phyloP scores from a whole-genome alignment of 768 basidiomycete genomes.

The Lactarius vividus region DNA sequence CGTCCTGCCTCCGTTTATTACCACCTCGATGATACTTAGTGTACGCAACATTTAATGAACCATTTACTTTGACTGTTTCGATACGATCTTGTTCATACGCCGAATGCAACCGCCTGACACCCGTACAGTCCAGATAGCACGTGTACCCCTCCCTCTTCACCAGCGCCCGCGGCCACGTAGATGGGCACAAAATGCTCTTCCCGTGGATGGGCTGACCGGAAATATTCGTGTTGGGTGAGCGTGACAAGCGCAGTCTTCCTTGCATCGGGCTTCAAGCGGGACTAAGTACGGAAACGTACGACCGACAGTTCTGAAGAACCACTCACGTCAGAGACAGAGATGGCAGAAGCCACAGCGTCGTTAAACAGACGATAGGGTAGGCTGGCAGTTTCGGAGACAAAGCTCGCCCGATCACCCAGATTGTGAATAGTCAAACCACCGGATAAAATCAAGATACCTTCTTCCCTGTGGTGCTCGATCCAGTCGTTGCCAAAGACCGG shows the following conservation, averaged over 20 bases:
- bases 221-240: conserved; percentile 57
- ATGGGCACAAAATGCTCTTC: conserved; percentile 82
- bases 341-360: conserved; percentile 55
- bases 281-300: background rate
- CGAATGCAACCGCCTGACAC: conserved; percentile 65
- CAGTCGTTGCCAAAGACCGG: background rate
- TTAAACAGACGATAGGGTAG: conserved; percentile 55
- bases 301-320: background rate
- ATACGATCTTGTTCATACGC: conserved; percentile 36
- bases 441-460: conserved; percentile 65
- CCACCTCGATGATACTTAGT: conserved; percentile 20
- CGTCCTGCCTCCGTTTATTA: conserved; percentile 11
- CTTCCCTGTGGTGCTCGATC: conserved; percentile 42
- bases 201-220: conserved; percentile 67
- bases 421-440: conserved; percentile 73
- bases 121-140: conserved; percentile 56
- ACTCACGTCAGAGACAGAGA: conserved; percentile 50
- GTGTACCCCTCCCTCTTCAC: conserved; percentile 50
- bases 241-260: conserved; percentile 55
- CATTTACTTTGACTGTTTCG: conserved; percentile 15
- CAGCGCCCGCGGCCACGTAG: conserved; percentile 74
- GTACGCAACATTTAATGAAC: conserved; percentile 22
- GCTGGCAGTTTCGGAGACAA: conserved; percentile 48
- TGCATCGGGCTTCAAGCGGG: conserved; percentile 40
- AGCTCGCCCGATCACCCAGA: conserved; percentile 51